These are phyloP conservation scores for Diaporthe citri DNA, from an alignment of 2,329 filamentous ascomycete species.

Conservation along the genomic window DNA sequence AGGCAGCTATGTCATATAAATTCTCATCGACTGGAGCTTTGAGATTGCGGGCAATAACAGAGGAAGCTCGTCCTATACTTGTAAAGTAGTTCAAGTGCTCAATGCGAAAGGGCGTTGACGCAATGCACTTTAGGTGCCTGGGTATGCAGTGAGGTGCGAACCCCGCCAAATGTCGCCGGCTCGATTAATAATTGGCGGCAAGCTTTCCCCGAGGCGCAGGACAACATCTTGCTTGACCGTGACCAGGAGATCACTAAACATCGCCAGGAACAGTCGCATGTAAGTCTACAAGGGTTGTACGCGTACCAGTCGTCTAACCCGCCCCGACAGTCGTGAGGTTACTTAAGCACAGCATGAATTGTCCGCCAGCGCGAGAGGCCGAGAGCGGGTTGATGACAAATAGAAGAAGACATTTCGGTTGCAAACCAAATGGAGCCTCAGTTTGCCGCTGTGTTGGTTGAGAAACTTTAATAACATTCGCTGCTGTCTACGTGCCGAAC, in stretches of 20 bases:
- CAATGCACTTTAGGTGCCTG: not conserved
- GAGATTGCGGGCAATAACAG: not conserved
- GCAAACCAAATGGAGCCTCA: not conserved
- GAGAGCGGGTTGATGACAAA: conserved; percentile 1
- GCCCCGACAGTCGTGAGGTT: not conserved
- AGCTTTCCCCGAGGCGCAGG: not conserved
- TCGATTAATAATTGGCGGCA: conserved; percentile 24
- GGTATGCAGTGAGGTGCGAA: conserved; percentile 16
- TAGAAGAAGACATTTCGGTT: not conserved
- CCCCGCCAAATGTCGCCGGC: conserved; percentile 24
- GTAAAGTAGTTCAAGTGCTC: not conserved
- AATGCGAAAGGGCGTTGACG: not conserved
- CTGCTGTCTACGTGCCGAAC: not conserved
- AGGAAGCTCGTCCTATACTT: not conserved
- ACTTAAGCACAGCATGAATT: not conserved
- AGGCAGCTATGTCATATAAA: not conserved
- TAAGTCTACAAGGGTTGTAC: not conserved
- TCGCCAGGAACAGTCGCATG: not conserved
- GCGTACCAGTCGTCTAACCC: not conserved
- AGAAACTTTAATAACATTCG: not conserved
- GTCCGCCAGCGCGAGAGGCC: not conserved
- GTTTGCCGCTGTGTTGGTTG: not conserved
- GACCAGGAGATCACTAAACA: conserved; percentile 21
- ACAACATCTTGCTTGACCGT: not conserved
- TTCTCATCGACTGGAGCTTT: not conserved